Evolutionary conservation across 2,329 filamentous ascomycete species (phyloP).

Genomic region (Cadophora luteo-olivacea): DNA sequence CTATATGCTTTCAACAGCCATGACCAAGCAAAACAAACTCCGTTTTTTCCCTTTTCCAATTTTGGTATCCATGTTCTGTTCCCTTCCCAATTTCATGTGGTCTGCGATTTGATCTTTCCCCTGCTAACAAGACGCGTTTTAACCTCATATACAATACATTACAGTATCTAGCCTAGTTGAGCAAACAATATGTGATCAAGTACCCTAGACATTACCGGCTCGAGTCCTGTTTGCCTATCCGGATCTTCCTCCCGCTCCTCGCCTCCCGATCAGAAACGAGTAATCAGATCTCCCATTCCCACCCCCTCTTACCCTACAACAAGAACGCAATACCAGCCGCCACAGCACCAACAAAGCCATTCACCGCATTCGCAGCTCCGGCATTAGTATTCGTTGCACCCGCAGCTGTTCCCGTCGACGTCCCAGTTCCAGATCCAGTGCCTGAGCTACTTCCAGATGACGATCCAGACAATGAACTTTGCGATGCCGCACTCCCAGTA

Average conservation of each 20-base stretch:
- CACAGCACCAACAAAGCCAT: conserved; percentile 8
- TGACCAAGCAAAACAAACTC: neutral
- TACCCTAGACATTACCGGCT: neutral
- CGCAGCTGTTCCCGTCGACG: neutral
- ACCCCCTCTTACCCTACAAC: neutral
- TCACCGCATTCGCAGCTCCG: neutral
- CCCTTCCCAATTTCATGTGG: neutral
- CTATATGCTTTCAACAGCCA: neutral
- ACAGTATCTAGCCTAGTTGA: neutral
- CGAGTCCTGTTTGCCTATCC: conserved; percentile 1
- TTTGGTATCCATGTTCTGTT: neutral
- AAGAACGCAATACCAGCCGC: conserved; percentile 12
- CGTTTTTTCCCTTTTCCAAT: neutral
- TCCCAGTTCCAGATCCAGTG: neutral
- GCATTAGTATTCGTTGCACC: conserved; percentile 2
- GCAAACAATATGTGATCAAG: neutral
- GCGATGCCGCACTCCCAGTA: neutral
- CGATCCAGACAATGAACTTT: neutral
- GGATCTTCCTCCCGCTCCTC: neutral
- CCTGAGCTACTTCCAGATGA: neutral
- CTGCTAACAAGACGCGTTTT: neutral
- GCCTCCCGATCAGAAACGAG: neutral
- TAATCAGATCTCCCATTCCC: neutral
- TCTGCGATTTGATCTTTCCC: neutral
- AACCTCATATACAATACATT: neutral